Evolutionary conservation across 192 early-diverging fungal genomes (phyloP).

Genomic region (Backusella parvicylindrica): DNA sequence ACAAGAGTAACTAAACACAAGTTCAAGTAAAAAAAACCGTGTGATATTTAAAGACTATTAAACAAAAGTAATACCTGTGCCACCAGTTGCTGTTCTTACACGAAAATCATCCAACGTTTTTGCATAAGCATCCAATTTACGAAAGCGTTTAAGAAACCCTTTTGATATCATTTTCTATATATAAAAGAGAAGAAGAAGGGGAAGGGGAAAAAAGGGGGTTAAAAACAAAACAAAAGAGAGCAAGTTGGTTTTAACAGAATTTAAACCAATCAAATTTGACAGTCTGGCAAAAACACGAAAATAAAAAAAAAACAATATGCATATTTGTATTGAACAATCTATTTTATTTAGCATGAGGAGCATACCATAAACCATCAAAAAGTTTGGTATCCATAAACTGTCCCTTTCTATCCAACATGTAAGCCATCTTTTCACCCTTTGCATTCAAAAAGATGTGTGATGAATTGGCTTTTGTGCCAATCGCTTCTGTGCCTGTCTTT

Average conservation of each 20-base stretch:
- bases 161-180: conserved; percentile 16
- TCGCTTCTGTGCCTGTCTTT: conserved; percentile 24
- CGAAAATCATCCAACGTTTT: conserved; percentile 95
- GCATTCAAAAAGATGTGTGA: conserved; percentile 31
- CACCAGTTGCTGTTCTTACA: conserved; percentile 73
- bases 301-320: too few species aligned
- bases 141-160: conserved; percentile 43
- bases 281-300: background rate
- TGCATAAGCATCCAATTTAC: conserved; percentile 80
- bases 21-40: background rate
- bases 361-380: conserved; percentile 39
- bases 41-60: background rate
- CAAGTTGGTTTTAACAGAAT: background rate
- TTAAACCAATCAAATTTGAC: conserved; percentile 2
- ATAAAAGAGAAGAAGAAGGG: background rate
- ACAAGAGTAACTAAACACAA: conserved; percentile 66
- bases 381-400: conserved; percentile 35
- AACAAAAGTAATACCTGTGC: conserved; percentile 65
- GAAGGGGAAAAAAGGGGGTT: background rate
- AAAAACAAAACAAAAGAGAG: background rate
- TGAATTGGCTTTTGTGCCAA: conserved; percentile 25
- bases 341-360: conserved; percentile 1
- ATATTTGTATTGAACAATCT: too few species aligned
- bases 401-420: conserved; percentile 38
- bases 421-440: conserved; percentile 31